Conservation (phyloP, 2,329 filamentous ascomycete species). For the Proliferodiscus dingleyae region DNA sequence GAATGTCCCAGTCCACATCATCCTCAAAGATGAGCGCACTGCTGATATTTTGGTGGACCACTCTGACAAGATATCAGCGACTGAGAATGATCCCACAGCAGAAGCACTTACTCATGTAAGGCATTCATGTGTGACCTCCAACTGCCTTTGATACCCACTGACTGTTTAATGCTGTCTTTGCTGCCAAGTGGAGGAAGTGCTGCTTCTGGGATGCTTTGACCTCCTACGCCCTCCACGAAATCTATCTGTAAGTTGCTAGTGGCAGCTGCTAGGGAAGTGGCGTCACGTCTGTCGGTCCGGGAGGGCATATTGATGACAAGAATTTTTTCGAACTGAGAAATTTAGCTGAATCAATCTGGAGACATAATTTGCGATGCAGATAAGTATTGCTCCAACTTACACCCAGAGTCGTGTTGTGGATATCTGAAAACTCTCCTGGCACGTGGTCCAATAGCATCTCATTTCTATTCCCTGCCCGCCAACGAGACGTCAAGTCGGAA, state of each 20-base stretch:
- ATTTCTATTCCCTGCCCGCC: no score
- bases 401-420: no score
- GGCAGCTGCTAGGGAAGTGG: slow-evolving; percentile 12
- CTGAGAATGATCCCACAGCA: slow-evolving; percentile 41
- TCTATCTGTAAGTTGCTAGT: slow-evolving; percentile 14
- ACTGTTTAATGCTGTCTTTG: slow-evolving; percentile 12
- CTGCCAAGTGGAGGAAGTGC: slow-evolving; percentile 13
- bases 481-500: no score
- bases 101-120: slow-evolving; percentile 32
- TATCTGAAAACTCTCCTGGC: no score
- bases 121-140: slow-evolving; percentile 20
- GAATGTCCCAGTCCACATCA: slow-evolving; percentile 42
- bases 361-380: no score
- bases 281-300: slow-evolving; percentile 21
- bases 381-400: no score
- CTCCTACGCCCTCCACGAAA: slow-evolving; percentile 17
- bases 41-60: slow-evolving; percentile 26
- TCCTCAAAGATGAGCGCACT: slow-evolving; percentile 41
- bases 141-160: slow-evolving; percentile 16
- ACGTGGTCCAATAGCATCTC: no score
- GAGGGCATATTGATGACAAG: slow-evolving; percentile 18
- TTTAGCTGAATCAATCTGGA: background rate
- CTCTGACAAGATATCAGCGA: slow-evolving; percentile 6
- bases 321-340: slow-evolving; percentile 19
- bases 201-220: slow-evolving; percentile 12